Percentiles rank a stretch among this genome's conserved stretches.
These are phyloP conservation scores for Syzygium jambos DNA, from an alignment of 345 rosid species.

Conservation along the genomic window DNA sequence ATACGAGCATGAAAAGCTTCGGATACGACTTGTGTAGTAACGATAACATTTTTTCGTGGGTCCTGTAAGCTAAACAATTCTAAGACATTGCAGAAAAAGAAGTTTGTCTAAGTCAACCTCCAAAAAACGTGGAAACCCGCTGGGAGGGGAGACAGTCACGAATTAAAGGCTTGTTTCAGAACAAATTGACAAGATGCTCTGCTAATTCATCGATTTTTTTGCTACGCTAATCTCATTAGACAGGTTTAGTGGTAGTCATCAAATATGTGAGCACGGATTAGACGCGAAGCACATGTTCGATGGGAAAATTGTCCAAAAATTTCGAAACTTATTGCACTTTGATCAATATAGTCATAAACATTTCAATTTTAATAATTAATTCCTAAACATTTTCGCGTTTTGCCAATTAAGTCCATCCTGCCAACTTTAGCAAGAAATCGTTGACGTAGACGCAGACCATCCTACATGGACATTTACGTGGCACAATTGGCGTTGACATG, in stretches of 20 bases:
- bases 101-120: not conserved
- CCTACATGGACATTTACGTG: no score
- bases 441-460: no score
- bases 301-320: no score
- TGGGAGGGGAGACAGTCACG: not conserved
- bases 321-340: no score
- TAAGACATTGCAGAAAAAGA: not conserved
- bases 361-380: no score
- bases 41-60: not conserved
- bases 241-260: not conserved
- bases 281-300: not conserved
- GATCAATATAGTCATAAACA: no score
- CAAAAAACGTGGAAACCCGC: not conserved
- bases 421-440: no score
- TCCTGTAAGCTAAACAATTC: not conserved
- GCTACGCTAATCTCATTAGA: not conserved
- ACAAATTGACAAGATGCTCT: not conserved
- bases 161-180: not conserved
- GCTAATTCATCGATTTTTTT: no score
- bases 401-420: no score
- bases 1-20: rapidly evolving
- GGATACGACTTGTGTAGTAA: not conserved
- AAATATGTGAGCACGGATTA: not conserved
- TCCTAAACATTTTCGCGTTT: no score
- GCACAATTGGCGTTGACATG: no score